Conservation (phyloP, 805 yeast genomes). For the Ogataea pilisensis region DNA sequence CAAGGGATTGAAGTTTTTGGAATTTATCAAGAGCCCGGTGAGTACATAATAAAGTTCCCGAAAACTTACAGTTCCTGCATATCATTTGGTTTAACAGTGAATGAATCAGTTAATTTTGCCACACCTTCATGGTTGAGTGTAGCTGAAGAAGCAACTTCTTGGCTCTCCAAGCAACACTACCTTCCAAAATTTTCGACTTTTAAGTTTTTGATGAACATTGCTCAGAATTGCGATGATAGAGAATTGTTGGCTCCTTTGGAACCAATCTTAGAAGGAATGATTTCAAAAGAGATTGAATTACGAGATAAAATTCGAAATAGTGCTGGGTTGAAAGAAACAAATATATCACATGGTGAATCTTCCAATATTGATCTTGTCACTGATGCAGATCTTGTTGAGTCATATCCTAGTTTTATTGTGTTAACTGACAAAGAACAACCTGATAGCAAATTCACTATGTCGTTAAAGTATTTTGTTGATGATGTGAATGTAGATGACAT, state of each 20-base stretch:
- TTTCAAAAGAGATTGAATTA: slow-evolving; percentile 39
- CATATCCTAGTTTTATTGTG: slow-evolving; percentile 53
- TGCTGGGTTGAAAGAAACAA: slow-evolving; percentile 32
- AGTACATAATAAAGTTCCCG: slow-evolving; percentile 56
- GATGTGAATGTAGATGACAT: slow-evolving; percentile 9
- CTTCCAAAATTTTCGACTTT: slow-evolving; percentile 51
- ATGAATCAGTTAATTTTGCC: slow-evolving; percentile 57
- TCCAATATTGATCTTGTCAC: slow-evolving; percentile 45
- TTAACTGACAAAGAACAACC: slow-evolving; percentile 22
- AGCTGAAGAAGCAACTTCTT: slow-evolving; percentile 45
- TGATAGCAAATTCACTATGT: slow-evolving; percentile 31
- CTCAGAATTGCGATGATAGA: slow-evolving; percentile 39
- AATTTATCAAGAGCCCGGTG: slow-evolving; percentile 58
- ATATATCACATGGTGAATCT: slow-evolving; percentile 4
- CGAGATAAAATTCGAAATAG: slow-evolving; percentile 36
- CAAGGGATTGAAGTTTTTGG: slow-evolving; percentile 46
- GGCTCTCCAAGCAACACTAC: slow-evolving; percentile 45
- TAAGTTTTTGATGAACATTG: slow-evolving; percentile 44
- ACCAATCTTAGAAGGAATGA: slow-evolving; percentile 32
- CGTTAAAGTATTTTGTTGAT: slow-evolving; percentile 31
- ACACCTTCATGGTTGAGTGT: slow-evolving; percentile 51
- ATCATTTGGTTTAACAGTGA: slow-evolving; percentile 52
- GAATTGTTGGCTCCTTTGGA: slow-evolving; percentile 32
- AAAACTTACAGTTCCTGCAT: slow-evolving; percentile 46
- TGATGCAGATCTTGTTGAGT: slow-evolving; percentile 47